Conservation (phyloP, 495 filamentous ascomycete species). For the Jackrogersella multiformis region DNA sequence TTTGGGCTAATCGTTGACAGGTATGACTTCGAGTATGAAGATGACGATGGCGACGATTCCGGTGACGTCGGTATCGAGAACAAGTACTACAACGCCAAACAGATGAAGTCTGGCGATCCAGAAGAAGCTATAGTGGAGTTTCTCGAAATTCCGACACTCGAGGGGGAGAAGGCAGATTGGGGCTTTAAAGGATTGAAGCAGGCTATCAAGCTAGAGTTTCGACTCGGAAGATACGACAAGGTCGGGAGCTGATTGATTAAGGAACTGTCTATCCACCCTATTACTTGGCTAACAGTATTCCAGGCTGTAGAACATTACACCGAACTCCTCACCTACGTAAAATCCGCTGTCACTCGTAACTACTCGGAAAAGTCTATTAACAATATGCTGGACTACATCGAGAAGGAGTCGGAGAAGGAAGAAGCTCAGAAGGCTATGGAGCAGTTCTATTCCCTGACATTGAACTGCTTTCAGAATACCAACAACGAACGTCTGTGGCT, state of each 20-base stretch:
- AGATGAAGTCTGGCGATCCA: constrained; percentile 86
- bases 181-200: constrained; percentile 98
- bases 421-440: constrained; percentile 88
- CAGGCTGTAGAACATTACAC: constrained; percentile 95
- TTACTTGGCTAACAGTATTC: constrained; percentile 26
- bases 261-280: neutral
- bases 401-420: constrained; percentile 86
- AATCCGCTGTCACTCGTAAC: constrained; percentile 94
- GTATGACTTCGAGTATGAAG: constrained; percentile 95
- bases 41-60: constrained; percentile 86
- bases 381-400: constrained; percentile 98
- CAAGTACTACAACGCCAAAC: constrained; percentile 99
- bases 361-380: constrained; percentile 99
- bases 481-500: constrained; percentile 98
- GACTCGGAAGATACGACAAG: constrained; percentile 82
- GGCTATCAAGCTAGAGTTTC: constrained; percentile 96
- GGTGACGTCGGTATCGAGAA: constrained; percentile 97
- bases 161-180: constrained; percentile 93
- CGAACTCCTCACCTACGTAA: constrained; percentile 96
- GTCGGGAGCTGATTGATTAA: constrained; percentile 56
- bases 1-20: constrained; percentile 52
- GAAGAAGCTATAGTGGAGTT: constrained; percentile 93
- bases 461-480: constrained; percentile 93
- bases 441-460: constrained; percentile 91
- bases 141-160: constrained; percentile 81